Percentiles rank a stretch among this genome's conserved stretches.
Conservation (phyloP, 75 land plant species). For the Cunninghamia lanceolata region DNA sequence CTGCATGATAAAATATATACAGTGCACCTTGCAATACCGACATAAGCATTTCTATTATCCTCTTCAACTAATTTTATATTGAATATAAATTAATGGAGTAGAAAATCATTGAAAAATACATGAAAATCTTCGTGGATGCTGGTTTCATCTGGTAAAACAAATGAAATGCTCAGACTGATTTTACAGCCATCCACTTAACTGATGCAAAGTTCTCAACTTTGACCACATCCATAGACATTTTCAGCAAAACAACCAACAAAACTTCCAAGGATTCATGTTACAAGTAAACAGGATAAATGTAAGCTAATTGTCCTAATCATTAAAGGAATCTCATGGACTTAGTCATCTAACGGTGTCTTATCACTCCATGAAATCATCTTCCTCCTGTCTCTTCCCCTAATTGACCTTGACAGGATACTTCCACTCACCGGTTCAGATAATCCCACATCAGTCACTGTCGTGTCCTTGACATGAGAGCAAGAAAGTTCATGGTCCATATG, state of each 20-base stretch:
- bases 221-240: neutral
- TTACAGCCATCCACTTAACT: neutral
- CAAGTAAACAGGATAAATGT: neutral
- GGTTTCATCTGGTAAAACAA: neutral
- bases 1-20: neutral
- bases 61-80: neutral
- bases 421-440: conserved; percentile 41
- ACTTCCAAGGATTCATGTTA: neutral
- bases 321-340: neutral
- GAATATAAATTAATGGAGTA: neutral
- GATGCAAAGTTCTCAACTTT: conserved; percentile 1
- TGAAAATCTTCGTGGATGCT: neutral
- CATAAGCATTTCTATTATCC: neutral
- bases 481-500: conserved; percentile 30
- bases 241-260: neutral
- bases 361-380: conserved; percentile 68
- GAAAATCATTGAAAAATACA: neutral
- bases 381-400: conserved; percentile 76
- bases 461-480: conserved; percentile 25
- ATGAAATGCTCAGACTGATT: neutral
- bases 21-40: neutral
- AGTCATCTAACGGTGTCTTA: neutral
- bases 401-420: conserved; percentile 38
- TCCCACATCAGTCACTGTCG: conserved; percentile 41
- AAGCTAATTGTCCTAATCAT: neutral